A percentile compares a stretch with the other conserved stretches of the same genome.
phyloP scores from a whole-genome alignment of 805 yeast species.

The Barnettozyma wickerhamii region DNA sequence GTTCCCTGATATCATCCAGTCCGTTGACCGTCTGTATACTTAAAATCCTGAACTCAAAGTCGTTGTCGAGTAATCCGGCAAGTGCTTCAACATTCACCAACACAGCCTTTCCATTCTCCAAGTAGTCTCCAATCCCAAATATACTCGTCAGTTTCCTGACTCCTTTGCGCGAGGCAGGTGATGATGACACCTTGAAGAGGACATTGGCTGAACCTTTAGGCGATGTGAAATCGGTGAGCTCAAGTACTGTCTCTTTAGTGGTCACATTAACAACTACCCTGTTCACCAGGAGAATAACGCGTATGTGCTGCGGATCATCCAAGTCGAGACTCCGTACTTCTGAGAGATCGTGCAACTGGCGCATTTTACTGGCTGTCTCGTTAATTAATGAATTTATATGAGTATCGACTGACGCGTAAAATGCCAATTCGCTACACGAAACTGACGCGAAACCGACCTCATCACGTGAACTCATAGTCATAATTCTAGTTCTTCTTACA shows the following conservation, averaged over 20 bases:
- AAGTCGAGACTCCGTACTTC: neutral
- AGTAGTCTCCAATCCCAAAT: constrained; percentile 2
- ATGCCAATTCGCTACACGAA: too few species aligned
- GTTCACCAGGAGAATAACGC: neutral
- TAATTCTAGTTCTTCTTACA: too few species aligned
- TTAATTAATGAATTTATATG: too few species aligned
- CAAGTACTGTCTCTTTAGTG: neutral
- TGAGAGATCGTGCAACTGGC: neutral
- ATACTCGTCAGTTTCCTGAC: neutral
- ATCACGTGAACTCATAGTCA: too few species aligned
- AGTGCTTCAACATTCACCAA: constrained; percentile 2
- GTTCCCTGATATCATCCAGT: neutral
- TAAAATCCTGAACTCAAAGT: too few species aligned
- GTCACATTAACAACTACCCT: neutral
- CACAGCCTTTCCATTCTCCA: constrained; percentile 1
- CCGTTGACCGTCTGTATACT: constrained; percentile 1
- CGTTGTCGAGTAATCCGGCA: too few species aligned
- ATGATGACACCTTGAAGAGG: too few species aligned
- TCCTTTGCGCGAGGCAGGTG: too few species aligned
- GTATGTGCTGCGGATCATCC: neutral
- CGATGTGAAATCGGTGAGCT: constrained; percentile 14
- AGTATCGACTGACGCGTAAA: too few species aligned
- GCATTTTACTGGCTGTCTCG: neutral
- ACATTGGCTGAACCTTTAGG: too few species aligned
- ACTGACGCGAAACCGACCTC: neutral